A percentile compares a stretch with the other conserved stretches of the same genome.
Conservation (phyloP, 495 filamentous ascomycete genomes). For the Chaetomium tenue region DNA sequence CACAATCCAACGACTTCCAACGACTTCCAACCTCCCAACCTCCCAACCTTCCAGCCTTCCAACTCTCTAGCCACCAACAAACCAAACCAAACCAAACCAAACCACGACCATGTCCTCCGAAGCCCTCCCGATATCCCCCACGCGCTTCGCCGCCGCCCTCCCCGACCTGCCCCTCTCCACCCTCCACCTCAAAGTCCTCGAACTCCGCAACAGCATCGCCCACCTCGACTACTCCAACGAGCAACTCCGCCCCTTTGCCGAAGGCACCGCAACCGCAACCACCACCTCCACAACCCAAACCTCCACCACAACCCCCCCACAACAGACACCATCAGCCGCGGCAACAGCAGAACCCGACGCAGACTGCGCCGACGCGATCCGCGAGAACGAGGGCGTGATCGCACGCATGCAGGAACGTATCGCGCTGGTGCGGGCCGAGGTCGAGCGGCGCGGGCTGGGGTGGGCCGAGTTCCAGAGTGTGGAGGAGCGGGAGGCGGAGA, state of each 20-base stretch:
- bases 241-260: constrained; percentile 63
- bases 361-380: constrained; percentile 66
- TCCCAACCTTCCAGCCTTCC: not conserved
- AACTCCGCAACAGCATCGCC: constrained; percentile 76
- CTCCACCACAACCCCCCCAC: not conserved
- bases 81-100: constrained; percentile 6
- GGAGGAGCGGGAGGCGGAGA: not conserved
- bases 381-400: constrained; percentile 75
- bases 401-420: constrained; percentile 71
- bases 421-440: constrained; percentile 64
- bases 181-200: constrained; percentile 76
- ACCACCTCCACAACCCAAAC: constrained; percentile 21
- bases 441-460: constrained; percentile 67
- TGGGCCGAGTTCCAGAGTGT: constrained; percentile 60
- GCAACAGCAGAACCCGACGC: constrained; percentile 45
- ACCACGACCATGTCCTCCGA: constrained; percentile 44
- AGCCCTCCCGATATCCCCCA: constrained; percentile 57
- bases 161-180: constrained; percentile 65
- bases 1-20: not conserved
- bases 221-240: constrained; percentile 79
- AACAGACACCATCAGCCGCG: too few relatives aligned
- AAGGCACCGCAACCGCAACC: constrained; percentile 31
- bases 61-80: not conserved
- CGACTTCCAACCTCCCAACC: not conserved
- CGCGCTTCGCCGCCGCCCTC: constrained; percentile 69